Evolutionary conservation across 257 asterid species (phyloP), one percentile per base, ranked within the genome.

Genomic region (Solanum rostratum): DNA sequence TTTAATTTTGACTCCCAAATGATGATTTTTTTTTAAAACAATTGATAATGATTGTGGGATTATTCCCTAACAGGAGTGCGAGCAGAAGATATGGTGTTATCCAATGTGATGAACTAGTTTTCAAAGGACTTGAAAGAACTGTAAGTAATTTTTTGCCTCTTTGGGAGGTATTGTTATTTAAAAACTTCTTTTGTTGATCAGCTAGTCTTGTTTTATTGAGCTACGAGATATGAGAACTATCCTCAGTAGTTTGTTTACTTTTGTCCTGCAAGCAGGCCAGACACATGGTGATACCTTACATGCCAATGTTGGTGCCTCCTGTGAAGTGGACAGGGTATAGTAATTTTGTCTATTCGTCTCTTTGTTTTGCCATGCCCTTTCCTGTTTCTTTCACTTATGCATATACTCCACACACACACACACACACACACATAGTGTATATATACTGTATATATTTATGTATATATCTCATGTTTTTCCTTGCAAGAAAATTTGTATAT

Each of bases 271-370:
- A 69, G 45, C 97, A 96, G 98, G 99, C 98, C 83, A 90, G 97
- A 87, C 97, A 96, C 94, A 92, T 92, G 98, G 96, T 96, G 86
- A 91, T 96, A 87, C 99, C 99, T 85, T 96, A 96, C 86, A 94
- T 96, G 99, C 99, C 99, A 66, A 96, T 96, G 99, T 86, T 96
- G 89, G 93, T 96, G 86, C 97, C 92, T 87, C 98, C 99, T 84
- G 90, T 92, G 89, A 94, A 93, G 91, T 94, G 98, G 99, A 91
- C 91, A 87, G 93, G 98, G 99, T 93, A 93, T 80, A 79, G 68
- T 86, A 74, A 83, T 39, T 29, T 50, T 16, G 24, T 50, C 54
- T 18, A 66, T 45, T 12, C 52, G 15, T 57, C 30, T 33, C 86
- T 86, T 41, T 14, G 27, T 70, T 81, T 74, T 76, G 71, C 74